Evolutionary conservation across 2,329 filamentous ascomycete species (phyloP).

Genomic region (Aspergillus chevalieri): DNA sequence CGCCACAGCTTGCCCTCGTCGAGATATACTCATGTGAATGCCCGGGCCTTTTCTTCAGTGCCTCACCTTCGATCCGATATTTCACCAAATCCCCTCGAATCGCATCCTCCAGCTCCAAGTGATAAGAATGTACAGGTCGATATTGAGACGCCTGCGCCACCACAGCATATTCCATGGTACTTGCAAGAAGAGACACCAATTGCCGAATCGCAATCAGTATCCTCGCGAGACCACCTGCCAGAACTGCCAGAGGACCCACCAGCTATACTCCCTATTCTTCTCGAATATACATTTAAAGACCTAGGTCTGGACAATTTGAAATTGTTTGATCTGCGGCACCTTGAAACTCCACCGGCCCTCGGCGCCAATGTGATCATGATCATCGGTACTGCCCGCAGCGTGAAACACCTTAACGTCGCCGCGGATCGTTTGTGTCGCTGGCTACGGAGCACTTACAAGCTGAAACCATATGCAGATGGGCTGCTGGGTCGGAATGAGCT

Average conservation of each 20-base stretch:
- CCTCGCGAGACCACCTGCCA: conserved; percentile 53
- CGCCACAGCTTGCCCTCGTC: conserved; percentile 12
- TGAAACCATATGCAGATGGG: conserved; percentile 77
- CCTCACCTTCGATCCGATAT: conserved; percentile 19
- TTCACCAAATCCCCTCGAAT: conserved; percentile 7
- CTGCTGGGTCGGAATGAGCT: conserved; percentile 84
- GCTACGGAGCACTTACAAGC: conserved; percentile 65
- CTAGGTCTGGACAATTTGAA: conserved; percentile 78
- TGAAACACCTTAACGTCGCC: conserved; percentile 87
- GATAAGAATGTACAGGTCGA: conserved; percentile 3
- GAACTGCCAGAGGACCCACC: conserved; percentile 64
- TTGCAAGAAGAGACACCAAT: conserved; percentile 56
- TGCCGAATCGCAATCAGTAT: conserved; percentile 37
- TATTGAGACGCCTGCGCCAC: conserved; percentile 2
- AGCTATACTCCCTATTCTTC: conserved; percentile 61
- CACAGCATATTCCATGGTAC: conserved; percentile 67
- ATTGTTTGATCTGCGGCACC: conserved; percentile 72
- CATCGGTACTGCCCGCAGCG: conserved; percentile 81
- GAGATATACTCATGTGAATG: conserved; percentile 8
- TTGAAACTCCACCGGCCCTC: conserved; percentile 81
- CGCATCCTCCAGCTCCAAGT: conserved; percentile 2
- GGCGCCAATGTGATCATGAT: conserved; percentile 89
- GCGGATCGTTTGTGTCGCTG: conserved; percentile 85
- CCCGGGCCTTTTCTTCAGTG: conserved; percentile 19
- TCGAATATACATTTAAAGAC: conserved; percentile 74